Percentiles rank a stretch among this genome's conserved stretches.
Evolutionary conservation across 768 basidiomycete genomes (phyloP).

Genomic region (Russula sp.): DNA sequence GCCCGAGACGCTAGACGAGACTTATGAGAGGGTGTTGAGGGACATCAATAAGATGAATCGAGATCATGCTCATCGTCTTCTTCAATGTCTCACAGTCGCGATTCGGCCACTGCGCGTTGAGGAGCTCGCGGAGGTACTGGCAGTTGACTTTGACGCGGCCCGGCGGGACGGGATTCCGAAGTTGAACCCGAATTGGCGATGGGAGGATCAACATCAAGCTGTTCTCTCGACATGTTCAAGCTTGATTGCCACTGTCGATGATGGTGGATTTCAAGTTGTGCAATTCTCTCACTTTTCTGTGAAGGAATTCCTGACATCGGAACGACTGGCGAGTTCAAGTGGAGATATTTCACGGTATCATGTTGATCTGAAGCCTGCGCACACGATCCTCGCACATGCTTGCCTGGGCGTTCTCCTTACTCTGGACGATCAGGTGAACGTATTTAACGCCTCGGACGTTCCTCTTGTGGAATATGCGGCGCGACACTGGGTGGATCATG

Average conservation of each 20-base stretch:
- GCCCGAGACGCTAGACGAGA: constrained; percentile 1
- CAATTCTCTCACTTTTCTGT: constrained; percentile 13
- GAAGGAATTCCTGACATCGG: constrained; percentile 8
- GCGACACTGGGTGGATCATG: not conserved
- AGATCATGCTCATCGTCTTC: not conserved
- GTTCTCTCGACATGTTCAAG: constrained; percentile 12
- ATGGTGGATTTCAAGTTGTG: not conserved
- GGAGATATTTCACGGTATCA: not conserved
- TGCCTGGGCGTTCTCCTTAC: constrained; percentile 1
- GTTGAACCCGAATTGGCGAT: not conserved
- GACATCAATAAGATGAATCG: not conserved
- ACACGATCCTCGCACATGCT: constrained; percentile 10
- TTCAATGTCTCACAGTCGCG: not conserved
- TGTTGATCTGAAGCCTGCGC: not conserved
- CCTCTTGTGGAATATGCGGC: not conserved
- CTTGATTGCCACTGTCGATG: not conserved
- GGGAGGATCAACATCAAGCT: not conserved
- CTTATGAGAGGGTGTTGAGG: not conserved
- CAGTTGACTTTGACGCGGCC: constrained; percentile 11
- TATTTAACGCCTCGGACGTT: not conserved
- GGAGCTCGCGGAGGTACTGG: constrained; percentile 4
- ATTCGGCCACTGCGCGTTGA: not conserved
- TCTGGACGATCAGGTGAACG: not conserved
- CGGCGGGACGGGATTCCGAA: not conserved
- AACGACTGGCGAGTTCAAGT: not conserved